Conservation (phyloP, 164 flowering plant species). For the Vitis rupestris region DNA sequence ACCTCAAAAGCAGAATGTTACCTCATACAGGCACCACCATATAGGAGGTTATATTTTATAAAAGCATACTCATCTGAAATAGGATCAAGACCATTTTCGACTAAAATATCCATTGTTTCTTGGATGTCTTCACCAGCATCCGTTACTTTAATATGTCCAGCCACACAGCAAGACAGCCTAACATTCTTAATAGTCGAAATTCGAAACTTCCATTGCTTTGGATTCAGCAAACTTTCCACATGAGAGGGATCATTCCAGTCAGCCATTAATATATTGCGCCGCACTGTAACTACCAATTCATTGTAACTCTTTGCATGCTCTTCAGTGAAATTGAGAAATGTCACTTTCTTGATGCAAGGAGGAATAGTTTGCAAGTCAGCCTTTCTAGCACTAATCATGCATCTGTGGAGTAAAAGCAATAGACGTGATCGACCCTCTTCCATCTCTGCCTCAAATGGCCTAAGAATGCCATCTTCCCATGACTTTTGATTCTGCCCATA, state of each 20-base stretch:
- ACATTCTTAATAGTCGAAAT: conserved; percentile 75
- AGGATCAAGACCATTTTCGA: conserved; percentile 68
- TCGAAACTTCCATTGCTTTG: conserved; percentile 95
- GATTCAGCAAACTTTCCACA: conserved; percentile 90
- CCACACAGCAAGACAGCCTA: conserved; percentile 93
- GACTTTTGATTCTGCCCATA: conserved; percentile 78
- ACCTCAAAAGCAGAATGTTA: conserved; percentile 26
- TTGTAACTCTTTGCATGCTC: conserved; percentile 91
- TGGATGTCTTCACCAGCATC: conserved; percentile 90
- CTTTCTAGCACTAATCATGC: conserved; percentile 98
- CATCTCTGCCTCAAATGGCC: conserved; percentile 93
- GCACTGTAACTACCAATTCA: conserved; percentile 89
- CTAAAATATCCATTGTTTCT: conserved; percentile 93
- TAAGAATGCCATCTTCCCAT: conserved; percentile 89
- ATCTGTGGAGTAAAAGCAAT: conserved; percentile 67
- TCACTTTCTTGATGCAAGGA: conserved; percentile 85
- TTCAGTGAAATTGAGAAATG: conserved; percentile 62
- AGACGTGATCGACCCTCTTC: conserved; percentile 84
- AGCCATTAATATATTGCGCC: conserved; percentile 89
- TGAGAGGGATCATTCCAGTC: conserved; percentile 99
- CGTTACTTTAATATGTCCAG: conserved; percentile 89
- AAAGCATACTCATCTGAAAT: conserved; percentile 64
- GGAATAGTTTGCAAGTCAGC: conserved; percentile 74
- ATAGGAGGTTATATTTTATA: conserved; percentile 55
- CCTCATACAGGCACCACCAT: conserved; percentile 87